Conservation (phyloP, 1,284 basidiomycete genomes). For the Apiotrichum siamense region DNA sequence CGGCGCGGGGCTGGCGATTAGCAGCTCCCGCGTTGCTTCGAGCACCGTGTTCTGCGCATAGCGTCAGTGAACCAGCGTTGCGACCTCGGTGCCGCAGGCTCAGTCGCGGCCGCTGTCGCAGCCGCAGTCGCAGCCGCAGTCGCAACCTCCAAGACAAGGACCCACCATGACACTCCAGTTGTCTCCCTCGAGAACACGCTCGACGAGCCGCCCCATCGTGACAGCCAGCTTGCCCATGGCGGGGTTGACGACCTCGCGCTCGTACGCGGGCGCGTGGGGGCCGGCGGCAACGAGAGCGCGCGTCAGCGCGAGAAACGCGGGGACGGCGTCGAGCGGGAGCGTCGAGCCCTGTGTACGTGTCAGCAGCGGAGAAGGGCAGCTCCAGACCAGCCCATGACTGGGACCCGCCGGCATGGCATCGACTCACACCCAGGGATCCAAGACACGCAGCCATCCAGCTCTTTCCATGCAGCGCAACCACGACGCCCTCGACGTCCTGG, state of each 20-base stretch:
- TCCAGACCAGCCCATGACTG: not conserved
- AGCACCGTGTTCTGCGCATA: constrained; percentile 19
- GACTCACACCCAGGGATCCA: constrained; percentile 26
- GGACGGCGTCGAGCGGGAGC: constrained; percentile 2
- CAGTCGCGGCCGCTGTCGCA: too few species aligned
- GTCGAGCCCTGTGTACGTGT: constrained; percentile 2
- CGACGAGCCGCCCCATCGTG: constrained; percentile 27
- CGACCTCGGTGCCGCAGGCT: too few species aligned
- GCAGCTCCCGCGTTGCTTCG: constrained; percentile 18
- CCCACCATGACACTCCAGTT: constrained; percentile 28
- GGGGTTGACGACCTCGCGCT: constrained; percentile 39
- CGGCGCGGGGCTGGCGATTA: constrained; percentile 35
- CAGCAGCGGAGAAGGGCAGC: not conserved
- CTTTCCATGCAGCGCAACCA: constrained; percentile 34
- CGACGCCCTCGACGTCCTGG: constrained; percentile 40
- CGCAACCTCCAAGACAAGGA: not conserved
- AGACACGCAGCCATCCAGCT: constrained; percentile 34
- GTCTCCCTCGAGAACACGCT: constrained; percentile 17
- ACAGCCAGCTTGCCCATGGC: constrained; percentile 41
- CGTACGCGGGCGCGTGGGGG: constrained; percentile 36
- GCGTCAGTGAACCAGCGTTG: too few species aligned
- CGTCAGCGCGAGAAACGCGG: constrained; percentile 23
- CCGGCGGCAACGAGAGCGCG: constrained; percentile 24
- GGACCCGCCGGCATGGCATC: not conserved
- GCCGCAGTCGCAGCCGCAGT: too few species aligned